Percentiles rank a stretch among this genome's conserved stretches.
Conservation (phyloP, 345 rosid species). For the Populus nigra region DNA sequence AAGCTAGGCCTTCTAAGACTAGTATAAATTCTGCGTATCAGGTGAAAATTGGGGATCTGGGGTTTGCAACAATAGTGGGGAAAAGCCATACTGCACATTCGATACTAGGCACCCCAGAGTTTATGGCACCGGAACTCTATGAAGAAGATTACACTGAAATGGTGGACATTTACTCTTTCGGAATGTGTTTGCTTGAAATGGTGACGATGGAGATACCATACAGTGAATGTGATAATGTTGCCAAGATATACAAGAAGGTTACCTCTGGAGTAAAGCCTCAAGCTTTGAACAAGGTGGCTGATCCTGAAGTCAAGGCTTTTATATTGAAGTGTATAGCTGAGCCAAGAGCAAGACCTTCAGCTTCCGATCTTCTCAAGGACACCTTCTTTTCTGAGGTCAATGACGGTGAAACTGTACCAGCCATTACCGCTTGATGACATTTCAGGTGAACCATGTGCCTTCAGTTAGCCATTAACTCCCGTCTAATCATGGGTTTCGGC, state of each 20-base stretch:
- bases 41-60: slow-evolving; percentile 78
- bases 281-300: slow-evolving; percentile 42
- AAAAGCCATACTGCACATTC: slow-evolving; percentile 64
- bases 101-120: slow-evolving; percentile 63
- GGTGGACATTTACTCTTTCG: slow-evolving; percentile 67
- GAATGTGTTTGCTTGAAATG: slow-evolving; percentile 70
- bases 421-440: slow-evolving; percentile 15
- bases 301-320: slow-evolving; percentile 58
- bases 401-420: slow-evolving; percentile 31
- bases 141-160: slow-evolving; percentile 74
- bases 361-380: slow-evolving; percentile 58
- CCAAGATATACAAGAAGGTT: slow-evolving; percentile 70
- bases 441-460: neutral
- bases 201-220: slow-evolving; percentile 67
- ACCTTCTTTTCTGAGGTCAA: slow-evolving; percentile 55
- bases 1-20: neutral
- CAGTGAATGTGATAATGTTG: slow-evolving; percentile 63
- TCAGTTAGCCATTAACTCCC: neutral
- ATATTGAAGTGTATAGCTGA: slow-evolving; percentile 61
- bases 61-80: slow-evolving; percentile 62
- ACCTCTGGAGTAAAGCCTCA: slow-evolving; percentile 53
- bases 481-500: neutral
- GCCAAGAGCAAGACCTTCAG: slow-evolving; percentile 61
- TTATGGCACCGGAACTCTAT: slow-evolving; percentile 67
- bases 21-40: slow-evolving; percentile 13